Conservation (phyloP, 345 rosid species). For the Isatis tinctoria region DNA sequence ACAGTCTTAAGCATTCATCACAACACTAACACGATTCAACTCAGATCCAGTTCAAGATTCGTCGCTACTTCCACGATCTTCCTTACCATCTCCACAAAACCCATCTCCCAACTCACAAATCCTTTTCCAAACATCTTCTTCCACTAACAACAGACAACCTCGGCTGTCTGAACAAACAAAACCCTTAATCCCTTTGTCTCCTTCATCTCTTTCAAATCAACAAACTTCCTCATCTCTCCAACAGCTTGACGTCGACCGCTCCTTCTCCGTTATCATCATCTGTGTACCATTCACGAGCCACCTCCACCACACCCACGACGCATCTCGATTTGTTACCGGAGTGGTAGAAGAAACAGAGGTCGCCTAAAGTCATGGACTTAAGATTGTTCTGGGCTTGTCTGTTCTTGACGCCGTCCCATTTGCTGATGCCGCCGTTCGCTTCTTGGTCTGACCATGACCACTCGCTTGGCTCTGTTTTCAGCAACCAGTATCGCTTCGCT, state of each 20-base stretch:
- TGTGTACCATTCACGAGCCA: slow-evolving; percentile 62
- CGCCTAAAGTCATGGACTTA: slow-evolving; percentile 63
- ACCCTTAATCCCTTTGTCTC: slow-evolving; percentile 51
- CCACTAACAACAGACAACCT: slow-evolving; percentile 81
- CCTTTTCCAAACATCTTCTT: slow-evolving; percentile 50
- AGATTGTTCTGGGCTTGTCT: slow-evolving; percentile 86
- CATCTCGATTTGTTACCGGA: slow-evolving; percentile 71
- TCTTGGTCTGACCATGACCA: slow-evolving; percentile 99
- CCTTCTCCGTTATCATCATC: slow-evolving; percentile 34
- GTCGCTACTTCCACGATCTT: slow-evolving; percentile 1
- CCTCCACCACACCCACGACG: slow-evolving; percentile 74
- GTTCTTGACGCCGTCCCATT: slow-evolving; percentile 96
- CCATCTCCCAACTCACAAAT: slow-evolving; percentile 84
- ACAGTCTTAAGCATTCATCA: neutral
- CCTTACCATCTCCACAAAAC: slow-evolving; percentile 65
- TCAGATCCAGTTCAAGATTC: slow-evolving; percentile 12
- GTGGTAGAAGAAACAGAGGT: slow-evolving; percentile 94
- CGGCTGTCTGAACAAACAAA: slow-evolving; percentile 79
- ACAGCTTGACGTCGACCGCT: slow-evolving; percentile 75
- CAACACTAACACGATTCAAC: neutral
- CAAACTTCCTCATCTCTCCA: slow-evolving; percentile 71
- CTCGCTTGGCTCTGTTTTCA: slow-evolving; percentile 90
- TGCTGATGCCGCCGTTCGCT: slow-evolving; percentile 55
- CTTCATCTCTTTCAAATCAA: slow-evolving; percentile 78
- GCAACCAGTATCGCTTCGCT: slow-evolving; percentile 59